Evolutionary conservation across 2,329 filamentous ascomycete genomes (phyloP), one percentile per base, ranked within the genome.

Genomic region (Lithohypha guttulata): DNA sequence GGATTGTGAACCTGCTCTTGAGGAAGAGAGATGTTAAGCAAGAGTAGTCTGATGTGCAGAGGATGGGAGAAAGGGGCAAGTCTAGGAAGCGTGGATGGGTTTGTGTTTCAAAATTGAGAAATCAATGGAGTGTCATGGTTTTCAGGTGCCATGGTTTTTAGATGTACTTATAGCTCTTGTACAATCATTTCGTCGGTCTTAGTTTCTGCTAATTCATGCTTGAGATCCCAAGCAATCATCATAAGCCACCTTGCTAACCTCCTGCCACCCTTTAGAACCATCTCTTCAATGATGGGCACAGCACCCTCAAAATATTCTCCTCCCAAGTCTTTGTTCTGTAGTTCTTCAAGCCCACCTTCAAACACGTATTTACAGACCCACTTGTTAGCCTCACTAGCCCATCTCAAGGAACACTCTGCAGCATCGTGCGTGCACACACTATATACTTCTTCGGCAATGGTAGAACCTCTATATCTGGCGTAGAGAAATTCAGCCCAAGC

Each of bases 321-420:
- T 21, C 40, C 45, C 3, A 53, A 42, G 34, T 53, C 51, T 57
- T 75, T 63, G 13, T 68, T 71, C 10, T 60, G 62, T 38, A 81
- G 75, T 6, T 69, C 75, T 10, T 41, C 42, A 13, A 35, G 18
- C 6, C 41, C 43, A 35, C 34, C 43, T 26, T 37, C 37, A n/a
- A 45, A 33, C n/a, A 45, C 43, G 23, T 45, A 45, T 11, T 11
- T 25, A 34, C 43, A 45, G 10, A 45, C 31, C 20, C 17, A 45
- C 6, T 11, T 17, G 20, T 45, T 45, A 8, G 43, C 41, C 19
- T 45, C 41, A 15, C 30, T 14, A n/a, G 43, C 43, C 43, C 43
- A 45, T 5, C 32, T 19, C 31, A 45, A 26, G 6, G 43, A 18
- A 30, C 43, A 45, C 19, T 41, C 34, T 23, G 33, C 35, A 3